phyloP scores from a whole-genome alignment of 768 basidiomycete species.

The Hortiboletus flavorubellus region DNA sequence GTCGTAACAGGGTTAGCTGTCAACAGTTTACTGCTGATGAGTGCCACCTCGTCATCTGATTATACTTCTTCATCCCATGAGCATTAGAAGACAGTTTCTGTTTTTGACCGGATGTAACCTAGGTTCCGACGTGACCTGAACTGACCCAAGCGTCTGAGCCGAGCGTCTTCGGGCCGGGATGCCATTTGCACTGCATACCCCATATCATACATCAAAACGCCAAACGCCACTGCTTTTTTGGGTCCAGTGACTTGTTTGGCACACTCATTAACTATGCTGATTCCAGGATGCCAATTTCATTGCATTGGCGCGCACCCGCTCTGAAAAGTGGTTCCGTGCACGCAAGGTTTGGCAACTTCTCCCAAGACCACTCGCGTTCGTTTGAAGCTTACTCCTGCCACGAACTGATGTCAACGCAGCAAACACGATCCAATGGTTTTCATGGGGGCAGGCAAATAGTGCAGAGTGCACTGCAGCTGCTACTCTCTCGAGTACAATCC shows the following conservation, averaged over 20 bases:
- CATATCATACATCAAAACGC: too few relatives aligned
- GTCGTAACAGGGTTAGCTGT: too few relatives aligned
- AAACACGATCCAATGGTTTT: background rate
- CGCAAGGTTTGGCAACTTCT: background rate
- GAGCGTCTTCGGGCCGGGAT: too few relatives aligned
- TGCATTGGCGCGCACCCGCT: background rate
- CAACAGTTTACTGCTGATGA: too few relatives aligned
- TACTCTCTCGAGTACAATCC: slow-evolving; percentile 14
- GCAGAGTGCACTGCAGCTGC: slow-evolving; percentile 11
- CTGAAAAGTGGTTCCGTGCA: background rate
- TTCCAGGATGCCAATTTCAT: slow-evolving; percentile 1
- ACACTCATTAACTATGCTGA: background rate
- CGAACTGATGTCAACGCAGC: slow-evolving; percentile 3
- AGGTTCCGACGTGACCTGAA: too few relatives aligned
- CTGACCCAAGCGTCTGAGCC: too few relatives aligned
- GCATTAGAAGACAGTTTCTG: too few relatives aligned
- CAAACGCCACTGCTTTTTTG: too few relatives aligned
- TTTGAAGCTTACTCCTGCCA: background rate
- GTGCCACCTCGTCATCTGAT: too few relatives aligned
- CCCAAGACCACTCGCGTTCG: background rate
- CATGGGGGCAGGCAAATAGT: background rate
- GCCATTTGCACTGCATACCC: too few relatives aligned
- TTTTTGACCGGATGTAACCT: too few relatives aligned
- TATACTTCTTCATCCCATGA: too few relatives aligned
- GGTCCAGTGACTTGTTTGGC: background rate